Percentiles rank a stretch among this genome's conserved stretches.
Evolutionary conservation across 441 rosid genomes (phyloP).

Genomic region (Aleurites moluccanus): DNA sequence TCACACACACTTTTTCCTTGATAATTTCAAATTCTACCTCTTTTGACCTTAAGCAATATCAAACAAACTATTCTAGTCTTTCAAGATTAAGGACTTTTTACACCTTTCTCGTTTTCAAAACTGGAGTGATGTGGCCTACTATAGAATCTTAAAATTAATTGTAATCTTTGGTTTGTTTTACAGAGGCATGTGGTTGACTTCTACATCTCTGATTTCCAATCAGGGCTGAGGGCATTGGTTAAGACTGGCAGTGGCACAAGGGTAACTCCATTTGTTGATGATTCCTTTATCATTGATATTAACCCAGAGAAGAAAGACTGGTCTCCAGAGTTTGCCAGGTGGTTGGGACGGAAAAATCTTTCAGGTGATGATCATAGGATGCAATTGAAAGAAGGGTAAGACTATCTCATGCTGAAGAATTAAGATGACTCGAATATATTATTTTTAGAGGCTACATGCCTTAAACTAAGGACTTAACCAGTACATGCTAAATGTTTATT

Average conservation of each 20-base stretch:
- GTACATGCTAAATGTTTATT: not conserved
- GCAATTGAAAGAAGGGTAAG: conserved; percentile 80
- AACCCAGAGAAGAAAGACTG: conserved; percentile 52
- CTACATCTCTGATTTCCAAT: conserved; percentile 99
- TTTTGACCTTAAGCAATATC: not conserved
- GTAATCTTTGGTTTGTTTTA: not conserved
- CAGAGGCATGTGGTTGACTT: conserved; percentile 98
- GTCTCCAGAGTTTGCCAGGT: conserved; percentile 66
- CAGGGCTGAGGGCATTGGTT: conserved; percentile 89
- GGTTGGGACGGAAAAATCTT: conserved; percentile 69
- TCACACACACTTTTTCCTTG: not conserved
- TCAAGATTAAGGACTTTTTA: not conserved
- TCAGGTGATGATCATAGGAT: conserved; percentile 67
- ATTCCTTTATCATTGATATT: conserved; percentile 56
- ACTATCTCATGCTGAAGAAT: not conserved
- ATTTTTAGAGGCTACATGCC: not conserved
- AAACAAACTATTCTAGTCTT: not conserved
- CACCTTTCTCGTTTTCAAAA: not conserved
- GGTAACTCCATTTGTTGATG: conserved; percentile 75
- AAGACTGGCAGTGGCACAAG: conserved; percentile 74
- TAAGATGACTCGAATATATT: not conserved
- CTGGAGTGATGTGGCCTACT: not conserved
- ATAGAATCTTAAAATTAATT: not conserved
- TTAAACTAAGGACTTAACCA: not conserved
- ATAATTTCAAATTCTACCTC: not conserved